A percentile compares a stretch with the other conserved stretches of the same genome.
Conservation (phyloP, 2,329 filamentous ascomycete species). For the Colletotrichum theobromicola region DNA sequence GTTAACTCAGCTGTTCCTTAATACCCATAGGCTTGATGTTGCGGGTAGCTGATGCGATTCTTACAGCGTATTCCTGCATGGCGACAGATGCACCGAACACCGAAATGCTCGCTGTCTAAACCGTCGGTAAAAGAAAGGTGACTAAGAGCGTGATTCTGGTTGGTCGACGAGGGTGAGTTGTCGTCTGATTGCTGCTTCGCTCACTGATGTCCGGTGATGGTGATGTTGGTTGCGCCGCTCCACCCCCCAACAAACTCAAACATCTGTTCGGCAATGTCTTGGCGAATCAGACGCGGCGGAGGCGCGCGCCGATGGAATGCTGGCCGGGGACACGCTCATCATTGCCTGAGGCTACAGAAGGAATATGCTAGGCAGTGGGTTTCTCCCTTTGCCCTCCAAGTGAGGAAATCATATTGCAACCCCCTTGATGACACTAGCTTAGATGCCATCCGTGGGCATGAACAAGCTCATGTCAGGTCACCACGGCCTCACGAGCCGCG, state of each 20-base stretch:
- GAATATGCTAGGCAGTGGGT: not conserved
- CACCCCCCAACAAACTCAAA: not conserved
- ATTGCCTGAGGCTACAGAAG: not conserved
- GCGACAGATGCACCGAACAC: not conserved
- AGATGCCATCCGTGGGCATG: too few species aligned
- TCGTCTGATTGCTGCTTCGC: not conserved
- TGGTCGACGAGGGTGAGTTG: not conserved
- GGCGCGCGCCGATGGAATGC: not conserved
- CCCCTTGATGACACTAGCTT: too few species aligned
- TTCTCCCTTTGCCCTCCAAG: not conserved
- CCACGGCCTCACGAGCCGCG: not conserved
- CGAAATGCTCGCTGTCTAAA: not conserved
- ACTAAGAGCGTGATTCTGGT: not conserved
- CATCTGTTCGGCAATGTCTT: not conserved
- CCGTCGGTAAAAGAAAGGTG: not conserved
- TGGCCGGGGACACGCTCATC: not conserved
- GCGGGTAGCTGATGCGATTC: not conserved
- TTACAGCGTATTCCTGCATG: slow-evolving; percentile 3
- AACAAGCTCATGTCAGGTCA: not conserved
- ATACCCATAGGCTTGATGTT: not conserved
- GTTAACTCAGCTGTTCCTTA: not conserved
- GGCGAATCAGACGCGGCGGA: not conserved
- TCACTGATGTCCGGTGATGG: not conserved
- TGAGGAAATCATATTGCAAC: not conserved
- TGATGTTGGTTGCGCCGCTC: not conserved